Percentiles rank a stretch among this genome's conserved stretches.
Conservation (phyloP, 2,329 filamentous ascomycete genomes). For the Cordyceps javanica region DNA sequence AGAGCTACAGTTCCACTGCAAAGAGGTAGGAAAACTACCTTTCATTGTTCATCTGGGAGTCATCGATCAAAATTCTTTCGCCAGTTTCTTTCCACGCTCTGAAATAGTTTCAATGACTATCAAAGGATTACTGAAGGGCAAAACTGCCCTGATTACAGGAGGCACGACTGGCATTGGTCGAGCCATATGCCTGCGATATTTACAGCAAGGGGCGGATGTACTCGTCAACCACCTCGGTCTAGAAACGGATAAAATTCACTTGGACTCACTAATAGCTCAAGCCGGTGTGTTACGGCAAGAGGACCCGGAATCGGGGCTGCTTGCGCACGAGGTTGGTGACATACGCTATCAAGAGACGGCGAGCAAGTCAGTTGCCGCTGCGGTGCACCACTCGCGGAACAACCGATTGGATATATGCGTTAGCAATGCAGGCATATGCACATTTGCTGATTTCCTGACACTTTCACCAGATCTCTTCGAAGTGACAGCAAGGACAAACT, state of each 20-base stretch:
- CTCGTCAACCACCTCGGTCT: constrained; percentile 74
- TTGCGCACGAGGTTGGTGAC: constrained; percentile 64
- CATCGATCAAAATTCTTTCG: too few species aligned
- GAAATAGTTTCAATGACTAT: constrained; percentile 31
- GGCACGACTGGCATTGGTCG: constrained; percentile 82
- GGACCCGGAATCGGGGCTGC: neutral
- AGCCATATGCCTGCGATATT: constrained; percentile 74
- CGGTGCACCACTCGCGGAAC: constrained; percentile 53
- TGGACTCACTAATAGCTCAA: constrained; percentile 46
- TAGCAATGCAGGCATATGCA: constrained; percentile 82
- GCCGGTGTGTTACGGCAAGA: constrained; percentile 37
- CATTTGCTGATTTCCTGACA: constrained; percentile 80
- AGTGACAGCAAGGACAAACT: constrained; percentile 70
- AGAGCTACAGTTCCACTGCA: too few species aligned
- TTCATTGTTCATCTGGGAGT: too few species aligned
- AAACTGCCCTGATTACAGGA: constrained; percentile 81
- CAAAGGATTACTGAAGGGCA: constrained; percentile 57
- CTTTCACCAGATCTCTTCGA: constrained; percentile 65
- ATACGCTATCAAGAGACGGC: constrained; percentile 70
- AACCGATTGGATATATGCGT: constrained; percentile 69
- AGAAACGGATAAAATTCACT: constrained; percentile 42
- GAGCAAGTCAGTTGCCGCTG: constrained; percentile 56
- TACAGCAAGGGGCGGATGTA: constrained; percentile 71
- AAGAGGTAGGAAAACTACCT: too few species aligned
- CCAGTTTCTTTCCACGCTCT: neutral